Conservation (phyloP, 306 rosid genomes). For the Prunus davidiana region DNA sequence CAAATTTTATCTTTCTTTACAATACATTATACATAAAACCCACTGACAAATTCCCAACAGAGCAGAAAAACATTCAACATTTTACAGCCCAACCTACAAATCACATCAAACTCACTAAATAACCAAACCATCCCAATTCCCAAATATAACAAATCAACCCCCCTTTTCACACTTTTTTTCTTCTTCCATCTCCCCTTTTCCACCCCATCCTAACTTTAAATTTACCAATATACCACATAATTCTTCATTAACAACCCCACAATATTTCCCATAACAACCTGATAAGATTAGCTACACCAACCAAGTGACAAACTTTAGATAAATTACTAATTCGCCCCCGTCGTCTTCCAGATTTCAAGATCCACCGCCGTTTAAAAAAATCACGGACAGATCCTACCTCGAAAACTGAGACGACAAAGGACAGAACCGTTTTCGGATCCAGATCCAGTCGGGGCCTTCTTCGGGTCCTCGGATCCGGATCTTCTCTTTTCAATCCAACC, state of each 20-base stretch:
- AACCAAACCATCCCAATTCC: neutral
- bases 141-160: slow-evolving; percentile 35
- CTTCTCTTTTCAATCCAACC: slow-evolving; percentile 43
- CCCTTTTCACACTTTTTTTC: slow-evolving; percentile 14
- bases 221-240: neutral
- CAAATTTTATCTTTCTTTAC: slow-evolving; percentile 29
- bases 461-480: slow-evolving; percentile 11
- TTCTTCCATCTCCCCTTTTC: slow-evolving; percentile 12
- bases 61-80: slow-evolving; percentile 20
- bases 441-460: neutral
- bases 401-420: slow-evolving; percentile 15
- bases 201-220: slow-evolving; percentile 4
- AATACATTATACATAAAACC: slow-evolving; percentile 15
- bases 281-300: neutral
- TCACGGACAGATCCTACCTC: slow-evolving; percentile 47
- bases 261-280: neutral
- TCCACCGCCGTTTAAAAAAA: slow-evolving; percentile 80
- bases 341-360: slow-evolving; percentile 27
- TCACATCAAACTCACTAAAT: neutral
- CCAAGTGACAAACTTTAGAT: slow-evolving; percentile 9
- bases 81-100: slow-evolving; percentile 3
- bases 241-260: slow-evolving; percentile 17
- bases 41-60: slow-evolving; percentile 21
- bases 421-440: neutral
- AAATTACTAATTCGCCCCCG: slow-evolving; percentile 31